phyloP scores from a whole-genome alignment of 2,329 filamentous ascomycete genomes.

The Magnaporthiopsis incrustans region DNA sequence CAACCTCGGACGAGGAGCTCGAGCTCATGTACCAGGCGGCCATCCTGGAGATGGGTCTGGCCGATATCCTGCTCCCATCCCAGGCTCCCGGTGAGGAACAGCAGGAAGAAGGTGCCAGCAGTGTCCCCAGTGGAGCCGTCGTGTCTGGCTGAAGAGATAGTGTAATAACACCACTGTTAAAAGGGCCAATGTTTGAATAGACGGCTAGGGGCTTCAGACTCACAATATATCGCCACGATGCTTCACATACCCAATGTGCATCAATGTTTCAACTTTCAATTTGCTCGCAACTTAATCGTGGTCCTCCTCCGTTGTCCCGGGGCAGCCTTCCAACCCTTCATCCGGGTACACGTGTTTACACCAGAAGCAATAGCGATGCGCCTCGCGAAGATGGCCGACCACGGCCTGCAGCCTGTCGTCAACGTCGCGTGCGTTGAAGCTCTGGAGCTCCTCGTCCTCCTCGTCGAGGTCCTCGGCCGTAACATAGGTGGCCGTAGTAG shows the following conservation, averaged over 20 bases:
- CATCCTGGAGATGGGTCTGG: conserved; percentile 21
- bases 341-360: conserved; percentile 81
- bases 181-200: background rate
- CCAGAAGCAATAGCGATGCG: conserved; percentile 87
- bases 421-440: conserved; percentile 63
- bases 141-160: background rate
- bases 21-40: conserved; percentile 15
- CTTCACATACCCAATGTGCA: background rate
- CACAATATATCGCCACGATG: background rate
- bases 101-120: background rate
- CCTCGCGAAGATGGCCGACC: conserved; percentile 60
- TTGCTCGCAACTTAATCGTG: conserved; percentile 33
- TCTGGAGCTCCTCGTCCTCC: conserved; percentile 72
- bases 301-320: conserved; percentile 80
- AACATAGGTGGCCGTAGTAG: conserved; percentile 29
- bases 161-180: background rate
- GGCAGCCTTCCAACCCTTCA: conserved; percentile 74
- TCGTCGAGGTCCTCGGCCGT: conserved; percentile 65
- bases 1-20: conserved; percentile 11
- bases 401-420: conserved; percentile 59
- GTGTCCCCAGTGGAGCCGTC: background rate
- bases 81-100: background rate
- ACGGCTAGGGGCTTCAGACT: background rate
- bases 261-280: background rate
- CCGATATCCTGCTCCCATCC: conserved; percentile 14